Conservation (phyloP, 768 basidiomycete species). For the Hericium erinaceus region DNA sequence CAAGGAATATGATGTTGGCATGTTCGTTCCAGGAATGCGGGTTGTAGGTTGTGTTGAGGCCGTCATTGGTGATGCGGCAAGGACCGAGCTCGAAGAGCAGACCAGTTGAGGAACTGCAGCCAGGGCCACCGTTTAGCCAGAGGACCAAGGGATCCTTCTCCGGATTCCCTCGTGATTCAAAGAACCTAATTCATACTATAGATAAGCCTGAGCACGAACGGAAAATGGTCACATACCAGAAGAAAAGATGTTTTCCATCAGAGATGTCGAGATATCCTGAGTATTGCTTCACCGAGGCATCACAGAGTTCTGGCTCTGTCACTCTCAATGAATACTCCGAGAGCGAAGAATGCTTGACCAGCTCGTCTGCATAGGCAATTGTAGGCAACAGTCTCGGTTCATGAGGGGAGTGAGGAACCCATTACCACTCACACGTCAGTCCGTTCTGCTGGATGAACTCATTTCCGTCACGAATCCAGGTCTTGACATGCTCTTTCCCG, state of each 20-base stretch:
- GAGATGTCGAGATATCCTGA: conserved; percentile 51
- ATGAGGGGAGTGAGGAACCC: neutral
- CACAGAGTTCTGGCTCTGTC: conserved; percentile 38
- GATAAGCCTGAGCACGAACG: neutral
- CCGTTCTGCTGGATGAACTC: conserved; percentile 63
- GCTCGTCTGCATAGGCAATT: conserved; percentile 24
- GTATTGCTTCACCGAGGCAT: conserved; percentile 40
- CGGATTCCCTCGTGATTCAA: conserved; percentile 73
- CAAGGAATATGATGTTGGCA: conserved; percentile 70
- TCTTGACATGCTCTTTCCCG: conserved; percentile 38
- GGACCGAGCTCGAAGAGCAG: conserved; percentile 15
- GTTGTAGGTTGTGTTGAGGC: conserved; percentile 62
- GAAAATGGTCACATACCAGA: conserved; percentile 31
- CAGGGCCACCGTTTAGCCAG: conserved; percentile 79
- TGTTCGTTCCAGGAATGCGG: conserved; percentile 78
- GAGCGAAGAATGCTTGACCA: conserved; percentile 30
- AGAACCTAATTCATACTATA: conserved; percentile 51
- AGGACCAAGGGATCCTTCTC: conserved; percentile 73
- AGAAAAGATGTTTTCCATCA: conserved; percentile 48
- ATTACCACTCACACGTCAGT: conserved; percentile 48
- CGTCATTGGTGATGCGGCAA: conserved; percentile 17
- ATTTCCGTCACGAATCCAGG: conserved; percentile 54
- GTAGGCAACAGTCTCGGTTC: neutral
- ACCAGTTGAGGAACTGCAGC: conserved; percentile 23
- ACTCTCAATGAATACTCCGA: conserved; percentile 29